phyloP scores from a whole-genome alignment of 2,329 filamentous ascomycete genomes.

The Stachybotrys elegans region DNA sequence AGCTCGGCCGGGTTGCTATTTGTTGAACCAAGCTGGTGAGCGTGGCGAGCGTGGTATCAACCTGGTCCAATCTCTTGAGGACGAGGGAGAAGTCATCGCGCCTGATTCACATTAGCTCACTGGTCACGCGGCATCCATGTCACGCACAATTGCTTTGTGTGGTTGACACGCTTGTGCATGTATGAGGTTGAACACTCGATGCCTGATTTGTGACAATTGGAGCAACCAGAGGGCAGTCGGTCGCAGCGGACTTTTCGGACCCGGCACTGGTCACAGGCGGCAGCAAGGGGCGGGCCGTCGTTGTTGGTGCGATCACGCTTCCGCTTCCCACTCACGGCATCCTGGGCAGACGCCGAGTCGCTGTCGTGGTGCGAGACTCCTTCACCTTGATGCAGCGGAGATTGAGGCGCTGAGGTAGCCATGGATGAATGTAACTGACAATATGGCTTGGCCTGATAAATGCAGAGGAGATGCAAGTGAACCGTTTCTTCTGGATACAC shows the following conservation, averaged over 20 bases:
- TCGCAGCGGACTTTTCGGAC: not conserved
- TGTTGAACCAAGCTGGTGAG: not conserved
- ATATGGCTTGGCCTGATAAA: too few relatives aligned
- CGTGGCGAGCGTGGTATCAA: not conserved
- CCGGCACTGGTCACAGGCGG: not conserved
- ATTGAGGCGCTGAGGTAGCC: too few relatives aligned
- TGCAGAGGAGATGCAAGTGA: too few relatives aligned
- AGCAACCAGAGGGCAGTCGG: not conserved
- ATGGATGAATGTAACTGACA: too few relatives aligned
- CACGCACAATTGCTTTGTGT: not conserved
- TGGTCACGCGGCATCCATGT: too few relatives aligned
- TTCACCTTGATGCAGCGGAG: too few relatives aligned
- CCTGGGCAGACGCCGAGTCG: not conserved
- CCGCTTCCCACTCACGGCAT: not conserved
- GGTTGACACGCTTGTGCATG: not conserved
- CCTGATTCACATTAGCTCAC: not conserved
- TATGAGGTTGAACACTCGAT: not conserved
- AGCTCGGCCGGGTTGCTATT: not conserved
- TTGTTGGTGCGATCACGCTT: not conserved
- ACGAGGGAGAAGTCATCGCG: conserved; percentile 1
- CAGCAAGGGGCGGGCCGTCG: not conserved
- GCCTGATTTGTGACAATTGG: conserved; percentile 1
- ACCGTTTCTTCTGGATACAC: too few relatives aligned
- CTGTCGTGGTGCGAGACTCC: too few relatives aligned
- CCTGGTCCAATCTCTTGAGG: not conserved